phyloP scores from a whole-genome alignment of 2,329 filamentous ascomycete species.

The Calonectria pseudoreteaudii region DNA sequence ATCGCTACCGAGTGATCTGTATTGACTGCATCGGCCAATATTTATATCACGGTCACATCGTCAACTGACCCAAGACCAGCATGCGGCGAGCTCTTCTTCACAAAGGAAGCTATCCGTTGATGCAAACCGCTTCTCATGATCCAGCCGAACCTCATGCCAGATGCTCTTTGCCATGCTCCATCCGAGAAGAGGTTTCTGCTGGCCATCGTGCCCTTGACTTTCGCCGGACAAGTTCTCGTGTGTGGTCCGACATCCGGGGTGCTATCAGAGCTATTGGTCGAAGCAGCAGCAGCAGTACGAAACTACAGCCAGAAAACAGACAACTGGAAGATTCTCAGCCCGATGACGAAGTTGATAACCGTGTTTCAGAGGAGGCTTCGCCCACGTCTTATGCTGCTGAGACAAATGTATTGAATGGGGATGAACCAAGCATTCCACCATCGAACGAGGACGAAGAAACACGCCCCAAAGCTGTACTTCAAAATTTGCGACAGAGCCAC shows the following conservation, averaged over 20 bases:
- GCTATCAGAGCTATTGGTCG: conserved; percentile 49
- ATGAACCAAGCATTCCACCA: background rate
- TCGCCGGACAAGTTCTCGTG: conserved; percentile 44
- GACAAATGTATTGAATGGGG: background rate
- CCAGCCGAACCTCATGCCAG: conserved; percentile 22
- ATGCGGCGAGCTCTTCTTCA: conserved; percentile 45
- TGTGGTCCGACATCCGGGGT: conserved; percentile 50
- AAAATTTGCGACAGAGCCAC: conserved; percentile 42
- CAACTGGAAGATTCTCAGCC: conserved; percentile 38
- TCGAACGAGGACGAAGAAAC: conserved; percentile 28
- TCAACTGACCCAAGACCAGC: conserved; percentile 29
- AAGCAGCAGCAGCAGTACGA: conserved; percentile 44
- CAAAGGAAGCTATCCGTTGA: conserved; percentile 41
- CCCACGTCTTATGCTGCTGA: conserved; percentile 26
- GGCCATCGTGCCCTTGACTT: conserved; percentile 35
- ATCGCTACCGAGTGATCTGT: background rate
- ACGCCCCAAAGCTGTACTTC: conserved; percentile 41
- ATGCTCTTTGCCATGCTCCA: conserved; percentile 14
- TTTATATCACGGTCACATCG: conserved; percentile 15
- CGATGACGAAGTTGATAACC: conserved; percentile 31
- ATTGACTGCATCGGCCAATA: conserved; percentile 14
- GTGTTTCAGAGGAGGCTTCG: conserved; percentile 6
- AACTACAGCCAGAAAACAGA: conserved; percentile 6
- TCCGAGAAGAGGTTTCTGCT: conserved; percentile 19
- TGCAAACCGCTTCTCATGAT: conserved; percentile 34